phyloP scores from a whole-genome alignment of 805 yeast genomes.

The Candida maltosa region DNA sequence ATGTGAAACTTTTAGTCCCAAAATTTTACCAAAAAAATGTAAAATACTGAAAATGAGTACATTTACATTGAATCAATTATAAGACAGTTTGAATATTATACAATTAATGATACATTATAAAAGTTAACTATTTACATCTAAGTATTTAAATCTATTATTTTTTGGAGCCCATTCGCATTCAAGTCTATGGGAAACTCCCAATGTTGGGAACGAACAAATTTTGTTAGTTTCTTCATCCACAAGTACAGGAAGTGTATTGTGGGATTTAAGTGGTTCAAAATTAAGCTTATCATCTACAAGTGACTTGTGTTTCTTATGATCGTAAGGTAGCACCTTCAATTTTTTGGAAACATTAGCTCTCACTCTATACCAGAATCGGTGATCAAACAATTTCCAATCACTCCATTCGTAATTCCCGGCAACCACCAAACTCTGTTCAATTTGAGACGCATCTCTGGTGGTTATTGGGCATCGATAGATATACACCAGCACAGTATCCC shows the following conservation, averaged over 20 bases:
- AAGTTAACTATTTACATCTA: no score
- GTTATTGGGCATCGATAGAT: conserved; percentile 21
- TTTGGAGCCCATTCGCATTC: conserved; percentile 15
- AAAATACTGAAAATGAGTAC: no score
- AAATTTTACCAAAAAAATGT: no score
- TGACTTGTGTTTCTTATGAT: conserved; percentile 8
- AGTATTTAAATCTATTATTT: conserved; percentile 10
- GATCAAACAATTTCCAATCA: conserved; percentile 37
- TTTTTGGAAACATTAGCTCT: conserved; percentile 3
- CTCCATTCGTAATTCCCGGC: conserved; percentile 12
- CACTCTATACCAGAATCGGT: conserved; percentile 34
- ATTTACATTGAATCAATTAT: no score
- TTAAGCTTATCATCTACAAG: neutral
- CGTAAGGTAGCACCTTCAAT: conserved; percentile 14
- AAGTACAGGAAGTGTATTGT: conserved; percentile 11
- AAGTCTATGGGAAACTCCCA: conserved; percentile 5
- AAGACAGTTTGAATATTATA: no score
- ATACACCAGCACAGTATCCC: conserved; percentile 7
- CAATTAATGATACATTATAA: no score
- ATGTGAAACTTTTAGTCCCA: no score
- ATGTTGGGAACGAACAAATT: conserved; percentile 14
- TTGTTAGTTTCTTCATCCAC: conserved; percentile 4
- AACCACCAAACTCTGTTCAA: conserved; percentile 1
- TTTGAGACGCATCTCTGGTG: conserved; percentile 9
- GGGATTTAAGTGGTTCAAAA: neutral